Conservation (phyloP, 2,329 filamentous ascomycete species). For the Botrytis hyacinthi region DNA sequence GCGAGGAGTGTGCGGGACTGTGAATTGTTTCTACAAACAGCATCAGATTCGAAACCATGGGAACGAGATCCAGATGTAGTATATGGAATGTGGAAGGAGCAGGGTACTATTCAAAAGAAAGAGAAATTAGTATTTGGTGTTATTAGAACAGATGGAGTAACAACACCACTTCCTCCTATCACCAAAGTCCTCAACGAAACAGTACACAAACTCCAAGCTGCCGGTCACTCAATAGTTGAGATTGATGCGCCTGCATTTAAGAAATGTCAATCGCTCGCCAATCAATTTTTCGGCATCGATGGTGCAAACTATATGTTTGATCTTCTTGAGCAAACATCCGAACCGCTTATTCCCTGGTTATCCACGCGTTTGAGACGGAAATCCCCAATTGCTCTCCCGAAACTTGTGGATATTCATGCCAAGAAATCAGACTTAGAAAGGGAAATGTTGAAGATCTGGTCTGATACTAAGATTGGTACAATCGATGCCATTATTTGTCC, state of each 20-base stretch:
- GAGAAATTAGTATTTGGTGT: conserved; percentile 46
- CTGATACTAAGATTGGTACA: background rate
- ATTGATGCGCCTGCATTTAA: conserved; percentile 54
- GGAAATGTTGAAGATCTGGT: background rate
- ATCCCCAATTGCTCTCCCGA: background rate
- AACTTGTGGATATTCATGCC: background rate
- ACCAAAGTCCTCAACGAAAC: conserved; percentile 47
- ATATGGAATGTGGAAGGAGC: conserved; percentile 43
- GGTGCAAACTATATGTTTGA: background rate
- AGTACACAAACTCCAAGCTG: conserved; percentile 41
- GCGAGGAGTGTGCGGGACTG: conserved; percentile 36
- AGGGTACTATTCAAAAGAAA: conserved; percentile 26
- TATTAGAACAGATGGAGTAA: conserved; percentile 49
- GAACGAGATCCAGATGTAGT: conserved; percentile 45
- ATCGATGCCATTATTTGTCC: background rate
- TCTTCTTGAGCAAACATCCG: background rate
- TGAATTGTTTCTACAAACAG: conserved; percentile 45
- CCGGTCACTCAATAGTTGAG: conserved; percentile 56
- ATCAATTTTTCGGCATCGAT: background rate
- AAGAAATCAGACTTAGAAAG: background rate
- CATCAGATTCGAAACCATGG: conserved; percentile 54
- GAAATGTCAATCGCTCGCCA: conserved; percentile 53
- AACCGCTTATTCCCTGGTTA: background rate
- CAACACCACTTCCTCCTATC: conserved; percentile 52
- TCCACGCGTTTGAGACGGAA: background rate